Conservation (phyloP, 805 yeast species). For the Pichia heedii region DNA sequence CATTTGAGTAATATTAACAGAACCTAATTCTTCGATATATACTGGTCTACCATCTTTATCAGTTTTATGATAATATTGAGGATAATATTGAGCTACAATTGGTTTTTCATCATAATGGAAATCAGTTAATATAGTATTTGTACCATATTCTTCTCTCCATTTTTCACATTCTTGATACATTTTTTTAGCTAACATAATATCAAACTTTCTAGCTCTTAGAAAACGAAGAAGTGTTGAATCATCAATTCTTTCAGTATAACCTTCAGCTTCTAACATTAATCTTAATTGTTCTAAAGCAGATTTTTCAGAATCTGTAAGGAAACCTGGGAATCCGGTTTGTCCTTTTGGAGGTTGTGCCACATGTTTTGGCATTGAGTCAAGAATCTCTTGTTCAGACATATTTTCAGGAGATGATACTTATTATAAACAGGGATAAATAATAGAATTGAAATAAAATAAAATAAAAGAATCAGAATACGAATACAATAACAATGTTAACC, state of each 20-base stretch:
- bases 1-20: conserved; percentile 85
- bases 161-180: conserved; percentile 85
- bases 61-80: conserved; percentile 95
- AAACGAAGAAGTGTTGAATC: conserved; percentile 80
- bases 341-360: conserved; percentile 44
- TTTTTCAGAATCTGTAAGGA: conserved; percentile 61
- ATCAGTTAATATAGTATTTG: conserved; percentile 76
- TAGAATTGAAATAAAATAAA: neutral
- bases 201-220: conserved; percentile 92
- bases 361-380: conserved; percentile 29
- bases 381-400: conserved; percentile 19
- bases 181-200: conserved; percentile 61
- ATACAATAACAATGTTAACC: too few relatives aligned
- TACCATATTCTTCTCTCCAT: conserved; percentile 85
- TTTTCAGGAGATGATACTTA: neutral
- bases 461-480: neutral
- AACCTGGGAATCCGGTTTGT: conserved; percentile 76
- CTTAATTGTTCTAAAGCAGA: conserved; percentile 50
- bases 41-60: conserved; percentile 97
- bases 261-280: conserved; percentile 47
- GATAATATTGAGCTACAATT: conserved; percentile 79
- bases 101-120: conserved; percentile 93
- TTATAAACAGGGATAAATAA: neutral
- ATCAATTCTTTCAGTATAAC: conserved; percentile 72
- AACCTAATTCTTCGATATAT: conserved; percentile 88